Conservation (phyloP, 1,139 yeast genomes). For the Pneumocystis sp. region DNA sequence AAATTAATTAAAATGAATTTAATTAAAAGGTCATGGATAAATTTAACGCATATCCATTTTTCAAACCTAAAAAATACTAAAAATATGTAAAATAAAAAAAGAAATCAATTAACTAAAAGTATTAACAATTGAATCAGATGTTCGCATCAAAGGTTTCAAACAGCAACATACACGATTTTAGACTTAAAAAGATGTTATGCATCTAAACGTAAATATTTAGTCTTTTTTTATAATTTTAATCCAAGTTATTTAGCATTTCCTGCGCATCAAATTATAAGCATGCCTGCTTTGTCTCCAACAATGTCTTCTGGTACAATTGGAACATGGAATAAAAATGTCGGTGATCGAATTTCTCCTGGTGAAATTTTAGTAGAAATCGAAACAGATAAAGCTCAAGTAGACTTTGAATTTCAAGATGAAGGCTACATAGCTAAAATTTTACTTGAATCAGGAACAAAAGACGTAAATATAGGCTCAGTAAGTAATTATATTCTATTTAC, state of each 20-base stretch:
- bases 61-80: background rate
- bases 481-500: background rate
- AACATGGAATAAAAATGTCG: slow-evolving; percentile 79
- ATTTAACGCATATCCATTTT: background rate
- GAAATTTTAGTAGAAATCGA: slow-evolving; percentile 93
- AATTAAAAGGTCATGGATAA: background rate
- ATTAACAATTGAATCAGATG: background rate
- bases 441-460: slow-evolving; percentile 74
- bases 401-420: slow-evolving; percentile 96
- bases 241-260: background rate
- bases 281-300: slow-evolving; percentile 99
- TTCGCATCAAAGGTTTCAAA: background rate
- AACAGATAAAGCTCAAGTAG: slow-evolving; percentile 98
- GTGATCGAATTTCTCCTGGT: slow-evolving; percentile 65
- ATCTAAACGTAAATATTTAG: background rate
- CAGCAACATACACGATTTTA: background rate
- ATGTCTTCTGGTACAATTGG: slow-evolving; percentile 97
- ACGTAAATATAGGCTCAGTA: slow-evolving; percentile 66
- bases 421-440: slow-evolving; percentile 87
- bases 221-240: background rate
- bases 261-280: slow-evolving; percentile 20
- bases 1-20: background rate
- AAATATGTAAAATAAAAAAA: background rate
- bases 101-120: background rate
- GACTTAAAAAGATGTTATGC: background rate